Evolutionary conservation across 1,139 yeast genomes (phyloP).

Genomic region (Hanseniaspora gamundiae): DNA sequence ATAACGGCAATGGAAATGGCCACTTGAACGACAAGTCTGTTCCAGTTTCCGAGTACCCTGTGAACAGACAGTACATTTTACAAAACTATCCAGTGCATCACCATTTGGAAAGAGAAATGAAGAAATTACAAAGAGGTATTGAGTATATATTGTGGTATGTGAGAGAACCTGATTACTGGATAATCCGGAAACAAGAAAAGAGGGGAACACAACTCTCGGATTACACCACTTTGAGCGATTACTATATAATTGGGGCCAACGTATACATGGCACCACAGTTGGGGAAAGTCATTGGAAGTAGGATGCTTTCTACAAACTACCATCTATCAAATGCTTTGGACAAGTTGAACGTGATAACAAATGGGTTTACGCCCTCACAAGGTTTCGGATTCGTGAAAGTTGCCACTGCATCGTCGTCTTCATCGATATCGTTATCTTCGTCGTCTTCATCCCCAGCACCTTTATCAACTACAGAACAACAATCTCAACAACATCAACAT

Average conservation of each 20-base stretch:
- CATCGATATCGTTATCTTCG: not conserved
- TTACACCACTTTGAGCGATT: constrained; percentile 43
- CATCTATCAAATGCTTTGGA: constrained; percentile 18
- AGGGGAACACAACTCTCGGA: constrained; percentile 30
- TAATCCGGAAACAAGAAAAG: constrained; percentile 64
- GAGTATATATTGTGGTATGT: constrained; percentile 70
- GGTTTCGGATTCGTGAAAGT: constrained; percentile 19
- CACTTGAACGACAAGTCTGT: not conserved
- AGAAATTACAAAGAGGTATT: constrained; percentile 62
- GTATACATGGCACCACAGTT: constrained; percentile 80
- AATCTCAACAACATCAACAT: no score
- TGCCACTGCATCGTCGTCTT: not conserved
- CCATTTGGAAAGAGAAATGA: constrained; percentile 39
- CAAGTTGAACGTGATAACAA: constrained; percentile 16
- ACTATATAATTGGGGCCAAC: constrained; percentile 82
- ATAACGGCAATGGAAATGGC: not conserved
- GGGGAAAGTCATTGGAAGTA: constrained; percentile 41
- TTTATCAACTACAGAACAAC: not conserved
- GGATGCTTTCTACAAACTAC: constrained; percentile 30
- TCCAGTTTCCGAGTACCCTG: constrained; percentile 1
- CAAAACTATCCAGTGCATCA: constrained; percentile 21
- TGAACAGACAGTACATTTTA: constrained; percentile 17
- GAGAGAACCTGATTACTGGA: constrained; percentile 88
- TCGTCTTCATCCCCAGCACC: not conserved
- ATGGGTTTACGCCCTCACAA: constrained; percentile 23